Base-by-base conservation (phyloP, 2,329 filamentous ascomycete genomes). In the Decorospora gaudefroyi region DNA sequence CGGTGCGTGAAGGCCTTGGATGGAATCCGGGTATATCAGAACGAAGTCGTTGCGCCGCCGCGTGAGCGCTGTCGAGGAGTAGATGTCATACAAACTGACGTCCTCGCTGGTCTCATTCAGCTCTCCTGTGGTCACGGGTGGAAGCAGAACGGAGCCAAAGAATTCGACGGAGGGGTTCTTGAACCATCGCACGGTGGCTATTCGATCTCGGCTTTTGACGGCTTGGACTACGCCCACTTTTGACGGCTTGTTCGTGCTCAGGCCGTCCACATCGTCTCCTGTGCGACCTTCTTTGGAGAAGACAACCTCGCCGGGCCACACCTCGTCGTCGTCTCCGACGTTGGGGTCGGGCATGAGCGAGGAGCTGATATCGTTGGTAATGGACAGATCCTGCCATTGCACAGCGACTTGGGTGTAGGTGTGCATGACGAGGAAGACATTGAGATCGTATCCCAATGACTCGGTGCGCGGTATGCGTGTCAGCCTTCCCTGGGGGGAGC, bases 41-140 rank as follows among this genome's bases (percentile, higher is more conserved):
- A 82, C 80, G 41, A 80, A 76, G 56, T 83, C 79, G 6, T 76
- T 76, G 46, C 76, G 67, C 27, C 73, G 67, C 26, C 76, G 73
- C 26, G 73, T 75, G 34, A 83, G 52, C 4, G 71, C 72, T n/a
- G 72, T 70, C 23, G 76, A 76, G 2, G 73, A 73, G 41, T 72
- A 71, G 23, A 84, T 75, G 49, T 84, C 81, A 59, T 84, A 84
- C 27, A 83, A 57, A 44, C 80, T 83, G 17, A 83, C 73, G 27
- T 81, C 76, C 52, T 80, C 76, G 19, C 69, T 56, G 4, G 55
- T 49, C 16, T 74, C 68, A 12, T 58, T 48, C 1, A 80, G 67
- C 3, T 61, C 55, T 2, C 78, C 77, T 18, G 75, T 72, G 0
- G 55, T 64, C 6, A 72, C 76, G 5, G 68, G 69, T 8, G 72